Evolutionary conservation across 371 early-diverging fungal genomes (phyloP).

Genomic region (Mortierella sp.): DNA sequence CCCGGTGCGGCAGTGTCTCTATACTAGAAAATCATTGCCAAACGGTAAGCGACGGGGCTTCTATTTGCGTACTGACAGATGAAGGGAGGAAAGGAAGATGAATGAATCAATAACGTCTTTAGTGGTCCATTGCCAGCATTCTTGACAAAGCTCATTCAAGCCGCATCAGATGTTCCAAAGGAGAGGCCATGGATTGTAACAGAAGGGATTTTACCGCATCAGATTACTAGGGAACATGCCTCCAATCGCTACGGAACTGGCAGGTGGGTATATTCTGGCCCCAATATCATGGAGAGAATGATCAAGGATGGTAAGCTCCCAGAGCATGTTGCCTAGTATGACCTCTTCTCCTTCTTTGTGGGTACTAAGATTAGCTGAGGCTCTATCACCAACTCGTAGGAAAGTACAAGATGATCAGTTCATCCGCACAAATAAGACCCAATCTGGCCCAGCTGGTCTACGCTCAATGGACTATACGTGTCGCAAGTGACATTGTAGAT

Average conservation of each 20-base stretch:
- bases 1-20: slow-evolving; percentile 31
- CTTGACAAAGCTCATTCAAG: slow-evolving; percentile 45
- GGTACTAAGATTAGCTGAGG: neutral
- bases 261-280: slow-evolving; percentile 27
- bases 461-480: slow-evolving; percentile 41
- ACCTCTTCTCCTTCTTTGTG: too few species aligned
- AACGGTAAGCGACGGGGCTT: slow-evolving; percentile 9
- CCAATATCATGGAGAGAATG: slow-evolving; percentile 6
- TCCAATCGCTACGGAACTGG: slow-evolving; percentile 16
- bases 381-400: neutral
- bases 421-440: slow-evolving; percentile 27
- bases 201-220: slow-evolving; percentile 24
- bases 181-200: slow-evolving; percentile 39
- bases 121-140: slow-evolving; percentile 16
- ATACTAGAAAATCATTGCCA: slow-evolving; percentile 28
- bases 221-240: neutral
- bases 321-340: too few species aligned
- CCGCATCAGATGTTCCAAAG: slow-evolving; percentile 4
- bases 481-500: slow-evolving; percentile 5
- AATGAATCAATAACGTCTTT: neutral
- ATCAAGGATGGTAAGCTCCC: slow-evolving; percentile 35
- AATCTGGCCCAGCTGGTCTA: slow-evolving; percentile 30
- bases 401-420: slow-evolving; percentile 27
- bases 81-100: neutral
- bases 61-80: too few species aligned